These are phyloP conservation scores for Phytophthora chlamydospora DNA, from an alignment of 352 stramenopile genomes.

Conservation along the genomic window DNA sequence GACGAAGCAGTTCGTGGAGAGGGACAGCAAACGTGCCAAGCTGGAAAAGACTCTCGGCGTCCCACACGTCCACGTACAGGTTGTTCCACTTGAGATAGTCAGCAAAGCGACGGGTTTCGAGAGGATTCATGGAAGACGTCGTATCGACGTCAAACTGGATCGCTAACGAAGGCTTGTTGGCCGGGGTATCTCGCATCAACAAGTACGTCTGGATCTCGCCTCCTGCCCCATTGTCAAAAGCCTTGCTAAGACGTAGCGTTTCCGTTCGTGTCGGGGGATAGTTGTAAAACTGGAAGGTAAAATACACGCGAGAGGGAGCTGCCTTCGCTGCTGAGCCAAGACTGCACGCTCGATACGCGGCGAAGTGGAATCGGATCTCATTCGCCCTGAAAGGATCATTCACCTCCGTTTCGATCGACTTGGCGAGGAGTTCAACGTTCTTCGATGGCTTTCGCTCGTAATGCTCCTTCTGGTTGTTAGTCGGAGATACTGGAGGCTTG, in stretches of 20 bases:
- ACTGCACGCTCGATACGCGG: conserved; percentile 63
- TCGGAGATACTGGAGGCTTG: conserved; percentile 22
- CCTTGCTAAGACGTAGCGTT: conserved; percentile 64
- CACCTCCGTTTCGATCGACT: conserved; percentile 74
- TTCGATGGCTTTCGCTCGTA: conserved; percentile 10
- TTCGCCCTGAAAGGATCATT: conserved; percentile 78
- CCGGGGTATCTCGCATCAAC: conserved; percentile 66
- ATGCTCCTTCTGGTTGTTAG: conserved; percentile 25
- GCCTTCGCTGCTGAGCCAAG: conserved; percentile 9
- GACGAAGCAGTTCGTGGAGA: conserved; percentile 88
- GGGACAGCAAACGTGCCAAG: conserved; percentile 87
- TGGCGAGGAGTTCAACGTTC: conserved; percentile 22
- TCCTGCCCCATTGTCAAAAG: conserved; percentile 42
- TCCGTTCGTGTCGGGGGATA: conserved; percentile 91
- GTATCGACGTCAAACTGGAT: conserved; percentile 86
- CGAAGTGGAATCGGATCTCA: conserved; percentile 93
- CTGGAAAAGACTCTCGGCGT: conserved; percentile 91
- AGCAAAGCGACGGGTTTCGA: conserved; percentile 82
- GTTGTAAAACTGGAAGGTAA: conserved; percentile 94
- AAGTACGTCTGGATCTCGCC: conserved; percentile 51
- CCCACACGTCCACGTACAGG: conserved; percentile 94
- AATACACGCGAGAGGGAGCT: conserved; percentile 69
- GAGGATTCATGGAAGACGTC: conserved; percentile 50
- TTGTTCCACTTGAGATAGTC: conserved; percentile 87
- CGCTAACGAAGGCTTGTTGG: conserved; percentile 68